phyloP scores from a whole-genome alignment of 1,284 basidiomycete genomes.

The Cutaneotrichosporon dermatis region DNA sequence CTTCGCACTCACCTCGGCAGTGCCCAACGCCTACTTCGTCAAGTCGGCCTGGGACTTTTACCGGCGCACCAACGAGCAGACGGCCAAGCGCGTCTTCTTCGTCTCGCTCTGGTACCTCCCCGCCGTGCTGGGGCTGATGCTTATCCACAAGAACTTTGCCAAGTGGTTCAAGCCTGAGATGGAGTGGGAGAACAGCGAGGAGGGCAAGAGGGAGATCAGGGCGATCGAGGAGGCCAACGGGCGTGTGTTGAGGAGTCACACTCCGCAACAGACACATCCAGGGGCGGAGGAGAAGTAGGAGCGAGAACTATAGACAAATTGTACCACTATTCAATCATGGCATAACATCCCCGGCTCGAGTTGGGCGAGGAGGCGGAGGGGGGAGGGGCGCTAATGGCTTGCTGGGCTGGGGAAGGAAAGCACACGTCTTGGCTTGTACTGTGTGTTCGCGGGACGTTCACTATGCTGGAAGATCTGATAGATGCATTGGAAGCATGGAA shows the following conservation, averaged over 20 bases:
- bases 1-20: slow-evolving; percentile 72
- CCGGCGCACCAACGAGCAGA: slow-evolving; percentile 61
- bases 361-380: too few species aligned
- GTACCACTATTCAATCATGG: slow-evolving; percentile 5
- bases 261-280: neutral
- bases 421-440: too few species aligned
- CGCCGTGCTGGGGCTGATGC: slow-evolving; percentile 83
- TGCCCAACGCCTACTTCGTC: slow-evolving; percentile 71
- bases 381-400: too few species aligned
- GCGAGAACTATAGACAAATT: neutral
- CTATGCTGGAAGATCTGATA: too few species aligned
- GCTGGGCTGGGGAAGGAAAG: too few species aligned
- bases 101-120: slow-evolving; percentile 89
- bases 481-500: too few species aligned
- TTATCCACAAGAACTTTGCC: slow-evolving; percentile 82
- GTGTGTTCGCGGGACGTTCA: too few species aligned
- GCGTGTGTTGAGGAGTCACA: slow-evolving; percentile 2
- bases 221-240: slow-evolving; percentile 13
- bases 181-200: slow-evolving; percentile 18
- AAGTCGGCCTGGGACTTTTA: slow-evolving; percentile 73
- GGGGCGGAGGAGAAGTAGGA: too few species aligned
- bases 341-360: neutral
- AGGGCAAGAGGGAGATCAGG: slow-evolving; percentile 17
- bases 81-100: slow-evolving; percentile 74
- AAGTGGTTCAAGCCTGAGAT: slow-evolving; percentile 55